Evolutionary conservation across 1,139 yeast species (phyloP), one percentile per base, ranked within the genome.

Genomic region (Sugiyamaella novakii): DNA sequence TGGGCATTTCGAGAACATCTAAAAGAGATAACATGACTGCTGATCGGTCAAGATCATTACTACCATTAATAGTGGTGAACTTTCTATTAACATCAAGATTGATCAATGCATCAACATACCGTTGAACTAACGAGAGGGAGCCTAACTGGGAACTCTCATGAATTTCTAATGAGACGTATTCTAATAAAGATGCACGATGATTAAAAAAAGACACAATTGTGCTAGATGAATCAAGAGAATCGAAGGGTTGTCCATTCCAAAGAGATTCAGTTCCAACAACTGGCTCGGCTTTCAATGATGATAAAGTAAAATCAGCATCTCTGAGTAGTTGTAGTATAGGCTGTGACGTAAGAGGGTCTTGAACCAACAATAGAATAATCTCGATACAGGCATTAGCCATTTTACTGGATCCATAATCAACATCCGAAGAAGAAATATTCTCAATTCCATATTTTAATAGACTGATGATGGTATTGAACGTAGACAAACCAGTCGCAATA

Each of bases 141-240:
- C 81, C 80, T 25, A 63, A 59, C 2, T 59, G 61, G 14, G 83
- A 75, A n/a, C 81, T 73, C 50, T 76, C 76, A 60, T 85, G 89
- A 27, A 88, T 72, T 56, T 87, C 94, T 50, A 84, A 68, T n/a
- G 92, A 79, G 49, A 87, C 68, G 58, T 82, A 81, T 55, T 84
- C 87, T 28, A 87, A 69, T 5, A 84, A 69, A 22, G 76, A 71
- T 40, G 81, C 77, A 61, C 95, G 76, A 56, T 81, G 84, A 38
- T 72, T 75, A 50, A 84, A 75, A 58, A 87, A 85, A 0, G 82
- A 73, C 38, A 81, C 70, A 47, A 87, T 72, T 0, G 95, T 74
- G 51, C 49, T n/a, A 74, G 66, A 17, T 66, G 67, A 3, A 64
- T 62, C 8, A 62, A 61, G 31, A 36, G 53, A 41, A 12, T 70